Base-by-base conservation (phyloP, 495 filamentous ascomycete genomes). In the Stereocaulon alpinum region DNA sequence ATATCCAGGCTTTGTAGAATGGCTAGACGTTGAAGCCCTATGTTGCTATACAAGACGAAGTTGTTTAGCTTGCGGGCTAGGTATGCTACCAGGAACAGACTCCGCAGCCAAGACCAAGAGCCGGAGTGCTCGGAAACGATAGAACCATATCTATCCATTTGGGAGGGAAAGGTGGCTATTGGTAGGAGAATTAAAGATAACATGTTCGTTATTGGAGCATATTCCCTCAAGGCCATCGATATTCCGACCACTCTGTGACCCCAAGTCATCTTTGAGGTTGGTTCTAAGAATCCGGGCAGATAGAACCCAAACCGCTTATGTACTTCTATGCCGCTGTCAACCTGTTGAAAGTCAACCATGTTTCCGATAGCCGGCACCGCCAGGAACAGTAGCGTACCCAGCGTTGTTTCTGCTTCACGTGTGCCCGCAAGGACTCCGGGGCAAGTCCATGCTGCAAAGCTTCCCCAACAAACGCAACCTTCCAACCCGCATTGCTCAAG, bases 381-480 rank as follows among this genome's bases (percentile, higher is more conserved):
- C n/a, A n/a, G n/a, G n/a, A n/a, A n/a, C n/a, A n/a, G n/a, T n/a
- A n/a, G n/a, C n/a, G n/a, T 44, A 55, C 49, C 50, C 58, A 61
- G 17, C 58, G 58, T 32, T 53, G 40, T 14, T 37, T 4, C 20
- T 60, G 45, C 34, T 60, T 52, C 47, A 60, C 4, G 17, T 40
- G 30, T 12, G 48, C 40, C 9, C 32, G 4, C 9, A 34, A 14
- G 4, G 45, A 52, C 2, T 22, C 37, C 1, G 48, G 48, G 14
- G 30, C 30, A 14, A 41, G 15, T 1, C 57, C 44, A 40, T 40
- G 42, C 37, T 51, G 48, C 7, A 53, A n/a, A 22, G n/a, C 12
- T 6, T 53, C 57, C 11, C 47, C 24, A 10, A 60, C 48, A 40
- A 29, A 80, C 3, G 73, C 76, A 5, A 9, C 9, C 32, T 34